Base-by-base conservation (phyloP, 306 rosid genomes). In the Lablab purpureus region DNA sequence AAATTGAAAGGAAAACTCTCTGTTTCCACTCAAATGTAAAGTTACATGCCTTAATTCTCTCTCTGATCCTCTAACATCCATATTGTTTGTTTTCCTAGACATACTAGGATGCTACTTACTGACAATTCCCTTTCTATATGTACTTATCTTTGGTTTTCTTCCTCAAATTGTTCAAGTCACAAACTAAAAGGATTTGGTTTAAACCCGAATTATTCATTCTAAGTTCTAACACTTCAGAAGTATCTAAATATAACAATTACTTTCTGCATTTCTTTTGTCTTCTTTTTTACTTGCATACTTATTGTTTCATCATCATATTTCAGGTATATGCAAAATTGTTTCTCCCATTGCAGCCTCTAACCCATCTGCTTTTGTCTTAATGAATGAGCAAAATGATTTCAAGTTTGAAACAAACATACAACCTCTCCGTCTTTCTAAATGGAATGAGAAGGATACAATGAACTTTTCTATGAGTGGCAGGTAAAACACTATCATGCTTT, bases 261-360 rank as follows among this genome's bases (percentile, higher is more conserved):
- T n/a, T 25, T 25, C 13, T 10, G 46, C 45, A 27, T 14, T 52
- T 30, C 13, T 10, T 36, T 13, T 54, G 52, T 52, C 34, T 47
- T 11, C 52, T 36, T 27, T 43, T 34, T 22, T 1, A 14, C 17
- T 32, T 15, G 6, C 11, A 75, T 17, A 36, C 25, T 34, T 7
- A 56, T 27, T 27, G 67, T 66, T 64, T 47, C 23, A 71, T 72
- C 63, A 37, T 50, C 66, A 76, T 18, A 41, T 83, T 62, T 60
- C 83, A 86, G 87, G 89, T 67, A 86, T 86, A 73, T 86, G 87
- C 75, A 86, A 83, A 71, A 80, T 86, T 83, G 74, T 80, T 59
- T 80, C 83, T 34, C 89, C 89, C 50, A 23, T 86, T 51, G 22
- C 36, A 76, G 79, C 87, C 9, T 49, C 83, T 23, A 75, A 50